These are phyloP conservation scores for Endogone sp. DNA, from an alignment of 192 early-diverging fungal genomes.

Conservation along the genomic window DNA sequence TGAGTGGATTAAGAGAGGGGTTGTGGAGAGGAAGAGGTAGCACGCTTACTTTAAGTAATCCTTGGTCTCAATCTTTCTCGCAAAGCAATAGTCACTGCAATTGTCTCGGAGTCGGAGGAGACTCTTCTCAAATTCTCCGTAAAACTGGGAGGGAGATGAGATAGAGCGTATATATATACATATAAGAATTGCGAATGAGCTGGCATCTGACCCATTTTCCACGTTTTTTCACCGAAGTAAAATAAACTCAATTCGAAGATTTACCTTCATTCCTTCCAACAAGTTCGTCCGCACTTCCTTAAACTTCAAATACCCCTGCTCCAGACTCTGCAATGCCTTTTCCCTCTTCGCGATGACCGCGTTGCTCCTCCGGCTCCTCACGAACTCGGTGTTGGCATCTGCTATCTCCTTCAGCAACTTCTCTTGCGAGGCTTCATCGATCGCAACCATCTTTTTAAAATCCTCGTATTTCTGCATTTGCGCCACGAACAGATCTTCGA, in stretches of 20 bases:
- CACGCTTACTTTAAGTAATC: slow-evolving; percentile 38
- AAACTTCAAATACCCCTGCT: slow-evolving; percentile 69
- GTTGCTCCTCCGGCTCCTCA: slow-evolving; percentile 56
- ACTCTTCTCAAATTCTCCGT: slow-evolving; percentile 61
- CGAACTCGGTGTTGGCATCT: slow-evolving; percentile 64
- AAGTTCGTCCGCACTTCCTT: slow-evolving; percentile 72
- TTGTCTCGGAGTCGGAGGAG: slow-evolving; percentile 55
- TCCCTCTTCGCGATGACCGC: slow-evolving; percentile 62
- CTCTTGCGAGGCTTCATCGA: slow-evolving; percentile 54
- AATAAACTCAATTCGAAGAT: neutral
- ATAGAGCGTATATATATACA: no score
- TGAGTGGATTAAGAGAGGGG: neutral
- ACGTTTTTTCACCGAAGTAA: neutral
- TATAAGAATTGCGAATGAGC: no score
- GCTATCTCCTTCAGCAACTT: slow-evolving; percentile 61
- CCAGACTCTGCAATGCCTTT: slow-evolving; percentile 72
- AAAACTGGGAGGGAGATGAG: slow-evolving; percentile 45
- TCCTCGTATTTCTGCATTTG: slow-evolving; percentile 70
- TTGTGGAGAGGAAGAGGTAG: neutral
- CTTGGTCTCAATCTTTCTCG: slow-evolving; percentile 61
- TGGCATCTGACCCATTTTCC: no score
- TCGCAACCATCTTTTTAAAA: slow-evolving; percentile 39
- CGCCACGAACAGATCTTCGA: slow-evolving; percentile 71
- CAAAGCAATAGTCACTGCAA: slow-evolving; percentile 68
- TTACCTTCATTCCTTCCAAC: slow-evolving; percentile 71